phyloP scores from a whole-genome alignment of 2,329 filamentous ascomycete genomes.

The Aspergillus melleus region DNA sequence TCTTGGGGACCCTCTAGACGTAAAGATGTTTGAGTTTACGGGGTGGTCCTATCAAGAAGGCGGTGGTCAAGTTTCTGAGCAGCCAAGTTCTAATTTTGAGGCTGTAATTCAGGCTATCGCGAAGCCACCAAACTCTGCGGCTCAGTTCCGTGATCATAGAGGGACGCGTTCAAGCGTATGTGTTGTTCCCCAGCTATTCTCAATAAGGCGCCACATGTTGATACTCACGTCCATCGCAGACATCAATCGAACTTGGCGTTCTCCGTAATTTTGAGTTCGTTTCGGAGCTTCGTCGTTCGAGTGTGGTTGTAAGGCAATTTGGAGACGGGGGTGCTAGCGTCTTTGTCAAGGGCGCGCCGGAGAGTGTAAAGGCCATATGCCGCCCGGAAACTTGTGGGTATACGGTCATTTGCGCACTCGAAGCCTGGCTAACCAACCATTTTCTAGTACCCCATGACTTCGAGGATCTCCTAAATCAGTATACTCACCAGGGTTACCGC shows the following conservation, averaged over 20 bases:
- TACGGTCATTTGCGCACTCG: constrained; percentile 3
- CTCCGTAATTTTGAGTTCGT: constrained; percentile 92
- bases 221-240: constrained; percentile 18
- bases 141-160: constrained; percentile 50
- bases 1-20: constrained; percentile 87
- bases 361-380: constrained; percentile 95
- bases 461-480: constrained; percentile 82
- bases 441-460: constrained; percentile 76
- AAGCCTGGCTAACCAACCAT: constrained; percentile 25
- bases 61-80: constrained; percentile 64
- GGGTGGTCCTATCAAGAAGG: constrained; percentile 88
- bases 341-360: constrained; percentile 94
- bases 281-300: constrained; percentile 86
- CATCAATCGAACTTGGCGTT: constrained; percentile 79
- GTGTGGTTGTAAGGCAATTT: constrained; percentile 87
- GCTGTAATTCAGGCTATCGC: constrained; percentile 77
- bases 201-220: background rate
- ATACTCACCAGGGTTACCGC: constrained; percentile 93
- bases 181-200: background rate
- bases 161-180: constrained; percentile 24
- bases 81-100: constrained; percentile 73
- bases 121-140: constrained; percentile 65
- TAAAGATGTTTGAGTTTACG: constrained; percentile 99
- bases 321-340: constrained; percentile 80
- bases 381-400: constrained; percentile 71